Percentiles rank a stretch among this genome's conserved stretches.
These are phyloP conservation scores for Erysimum cheiri DNA, from an alignment of 441 rosid genomes.

Conservation along the genomic window DNA sequence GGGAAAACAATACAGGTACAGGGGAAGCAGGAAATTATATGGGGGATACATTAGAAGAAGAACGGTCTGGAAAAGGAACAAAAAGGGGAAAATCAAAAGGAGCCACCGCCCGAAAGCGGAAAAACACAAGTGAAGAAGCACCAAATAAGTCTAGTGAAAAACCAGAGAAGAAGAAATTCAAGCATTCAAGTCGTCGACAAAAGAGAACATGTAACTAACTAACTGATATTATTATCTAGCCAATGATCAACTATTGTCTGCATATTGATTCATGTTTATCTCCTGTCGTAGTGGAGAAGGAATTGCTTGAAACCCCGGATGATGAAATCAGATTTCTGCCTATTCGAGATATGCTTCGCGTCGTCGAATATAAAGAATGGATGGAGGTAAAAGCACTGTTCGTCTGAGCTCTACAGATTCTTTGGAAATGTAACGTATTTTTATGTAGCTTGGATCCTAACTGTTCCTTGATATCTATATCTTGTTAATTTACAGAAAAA, in stretches of 20 bases:
- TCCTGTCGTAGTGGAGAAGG: constrained; percentile 55
- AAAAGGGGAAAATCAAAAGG: constrained; percentile 53
- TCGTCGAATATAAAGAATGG: constrained; percentile 72
- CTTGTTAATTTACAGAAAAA: constrained; percentile 55
- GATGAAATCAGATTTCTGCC: constrained; percentile 71
- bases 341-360: constrained; percentile 72
- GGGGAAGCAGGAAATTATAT: constrained; percentile 42
- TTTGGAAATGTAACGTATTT: not conserved
- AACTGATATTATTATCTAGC: not conserved
- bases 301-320: constrained; percentile 79
- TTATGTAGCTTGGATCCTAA: not conserved
- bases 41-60: constrained; percentile 42
- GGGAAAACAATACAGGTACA: constrained; percentile 46
- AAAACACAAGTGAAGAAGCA: constrained; percentile 50
- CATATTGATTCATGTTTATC: constrained; percentile 20
- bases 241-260: constrained; percentile 26
- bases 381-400: constrained; percentile 52
- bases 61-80: constrained; percentile 40
- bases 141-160: constrained; percentile 50
- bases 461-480: not conserved
- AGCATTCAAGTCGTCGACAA: constrained; percentile 76
- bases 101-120: constrained; percentile 52
- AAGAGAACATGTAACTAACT: constrained; percentile 54
- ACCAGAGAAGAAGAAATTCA: constrained; percentile 69
- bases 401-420: not conserved